phyloP scores from a whole-genome alignment of 306 rosid species.

The Ormosia semicastrata region DNA sequence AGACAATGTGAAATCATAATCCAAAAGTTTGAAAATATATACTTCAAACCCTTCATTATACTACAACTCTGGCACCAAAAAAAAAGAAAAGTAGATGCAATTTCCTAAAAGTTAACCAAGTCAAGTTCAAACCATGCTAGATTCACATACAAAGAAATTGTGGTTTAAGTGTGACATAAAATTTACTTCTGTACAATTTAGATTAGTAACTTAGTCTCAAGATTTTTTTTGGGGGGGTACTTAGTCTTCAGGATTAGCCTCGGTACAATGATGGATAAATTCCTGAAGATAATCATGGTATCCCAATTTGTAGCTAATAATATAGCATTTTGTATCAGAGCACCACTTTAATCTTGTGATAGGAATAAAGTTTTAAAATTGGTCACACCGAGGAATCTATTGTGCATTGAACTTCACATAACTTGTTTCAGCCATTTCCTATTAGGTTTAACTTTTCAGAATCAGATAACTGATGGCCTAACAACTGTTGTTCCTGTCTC shows the following conservation, averaged over 20 bases:
- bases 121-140: not conserved
- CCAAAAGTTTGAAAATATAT: not conserved
- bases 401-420: not conserved
- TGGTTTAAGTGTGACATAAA: not conserved
- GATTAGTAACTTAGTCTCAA: not conserved
- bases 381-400: not conserved
- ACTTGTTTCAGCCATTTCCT: not conserved
- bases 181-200: not conserved
- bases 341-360: not conserved
- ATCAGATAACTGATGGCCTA: not conserved
- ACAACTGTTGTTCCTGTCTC: not conserved
- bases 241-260: not conserved
- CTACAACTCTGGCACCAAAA: not conserved
- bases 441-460: not conserved
- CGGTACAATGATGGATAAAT: not conserved
- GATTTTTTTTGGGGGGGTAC: too few relatives aligned
- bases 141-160: not conserved
- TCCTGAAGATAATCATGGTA: not conserved
- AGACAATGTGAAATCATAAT: constrained; percentile 8
- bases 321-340: not conserved
- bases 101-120: not conserved
- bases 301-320: not conserved
- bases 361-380: constrained; percentile 4
- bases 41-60: not conserved
- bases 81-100: not conserved